Evolutionary conservation across 441 rosid species (phyloP), one percentile per base, ranked within the genome.

Genomic region (Pelargonium myrrhifolium): DNA sequence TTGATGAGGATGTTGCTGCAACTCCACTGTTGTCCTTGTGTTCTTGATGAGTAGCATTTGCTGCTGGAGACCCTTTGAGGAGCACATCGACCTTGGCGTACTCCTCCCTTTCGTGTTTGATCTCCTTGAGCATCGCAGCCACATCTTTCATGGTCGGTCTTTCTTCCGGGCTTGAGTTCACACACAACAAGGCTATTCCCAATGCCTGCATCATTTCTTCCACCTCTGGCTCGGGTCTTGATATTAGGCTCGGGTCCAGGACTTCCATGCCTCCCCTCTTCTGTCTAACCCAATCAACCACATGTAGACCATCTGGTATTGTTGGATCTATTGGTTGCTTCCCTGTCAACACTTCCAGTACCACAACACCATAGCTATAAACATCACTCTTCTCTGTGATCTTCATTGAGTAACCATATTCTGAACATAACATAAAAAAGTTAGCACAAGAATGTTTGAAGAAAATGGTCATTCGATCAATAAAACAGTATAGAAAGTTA

Each of bases 291-390:
- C 97, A 93, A 67, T 93, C 99, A 26, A 81, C 99, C 2, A 93
- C 75, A 70, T 93, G 96, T 18, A 79, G 81, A 8, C 97, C 99
- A 10, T 88, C 97, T 0, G 97, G 95, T 74, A 89, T 92, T 3
- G 95, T 88, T 12, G 99, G 99, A 77, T 91, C 99, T 45, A 93
- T 91, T 2, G 96, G 97, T 71, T 89, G 96, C 79, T 91, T 91
- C 35, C 99, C 97, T 0, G 96, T 93, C 62, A 93, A 61, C 40
- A 93, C 93, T 83, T 91, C 97, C 31, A 93, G 73, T n/a, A 86
- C 83, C 40, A 93, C 97, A 24, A 93, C 92, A 0, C 97, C 99
- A 7, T 89, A 93, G 92, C 99, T 93, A 69, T 93, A 93, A 28
- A 93, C 95, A 70, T 93, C 97, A 40, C 95, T 91, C 58, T 93